These are phyloP conservation scores for Sicyos edulis DNA, from an alignment of 306 rosid genomes.

Conservation along the genomic window DNA sequence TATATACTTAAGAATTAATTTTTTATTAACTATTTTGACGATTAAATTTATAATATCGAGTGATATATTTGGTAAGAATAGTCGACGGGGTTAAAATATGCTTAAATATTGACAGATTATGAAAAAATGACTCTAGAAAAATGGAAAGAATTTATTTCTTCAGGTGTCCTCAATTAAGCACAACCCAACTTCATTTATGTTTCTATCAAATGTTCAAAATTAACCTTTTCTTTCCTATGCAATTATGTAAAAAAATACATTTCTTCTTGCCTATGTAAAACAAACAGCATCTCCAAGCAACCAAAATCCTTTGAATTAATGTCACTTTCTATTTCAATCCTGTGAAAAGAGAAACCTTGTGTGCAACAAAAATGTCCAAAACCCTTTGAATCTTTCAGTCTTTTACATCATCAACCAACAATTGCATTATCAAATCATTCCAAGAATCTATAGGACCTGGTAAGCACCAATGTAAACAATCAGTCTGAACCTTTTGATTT, in stretches of 20 bases:
- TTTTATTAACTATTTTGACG: no score
- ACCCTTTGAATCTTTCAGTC: slow-evolving; percentile 12
- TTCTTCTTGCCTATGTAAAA: not conserved
- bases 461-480: slow-evolving; percentile 66
- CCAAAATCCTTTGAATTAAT: not conserved
- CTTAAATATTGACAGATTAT: no score
- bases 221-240: not conserved
- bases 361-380: slow-evolving; percentile 14
- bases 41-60: no score
- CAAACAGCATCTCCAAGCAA: not conserved
- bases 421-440: slow-evolving; percentile 64
- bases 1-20: no score
- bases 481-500: slow-evolving; percentile 42
- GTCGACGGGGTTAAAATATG: no score
- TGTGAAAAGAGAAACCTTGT: not conserved
- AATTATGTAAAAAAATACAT: not conserved
- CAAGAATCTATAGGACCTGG: slow-evolving; percentile 93
- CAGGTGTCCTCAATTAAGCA: not conserved
- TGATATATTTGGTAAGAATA: no score
- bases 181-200: not conserved
- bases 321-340: not conserved
- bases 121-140: no score
- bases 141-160: not conserved
- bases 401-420: slow-evolving; percentile 38
- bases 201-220: not conserved